Conservation (phyloP, 208 protist species). For the Trypanosoma melophagium region DNA sequence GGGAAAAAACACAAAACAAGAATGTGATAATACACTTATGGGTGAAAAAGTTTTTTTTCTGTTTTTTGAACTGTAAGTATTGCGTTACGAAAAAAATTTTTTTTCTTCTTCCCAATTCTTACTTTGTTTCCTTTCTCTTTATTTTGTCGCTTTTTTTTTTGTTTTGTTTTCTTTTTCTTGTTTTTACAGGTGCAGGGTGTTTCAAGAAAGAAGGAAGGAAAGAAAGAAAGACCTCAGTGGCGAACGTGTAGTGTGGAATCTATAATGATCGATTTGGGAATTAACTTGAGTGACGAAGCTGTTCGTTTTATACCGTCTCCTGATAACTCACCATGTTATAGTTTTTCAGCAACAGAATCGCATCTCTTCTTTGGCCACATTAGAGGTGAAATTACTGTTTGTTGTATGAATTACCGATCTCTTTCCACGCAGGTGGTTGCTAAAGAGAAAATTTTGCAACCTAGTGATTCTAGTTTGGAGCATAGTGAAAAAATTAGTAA, state of each 20-base stretch:
- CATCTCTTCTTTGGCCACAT: conserved; percentile 17
- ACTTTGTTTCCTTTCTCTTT: too few relatives aligned
- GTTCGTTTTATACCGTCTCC: conserved; percentile 14
- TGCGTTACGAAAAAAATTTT: neutral
- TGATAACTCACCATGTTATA: conserved; percentile 11
- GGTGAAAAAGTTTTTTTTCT: too few relatives aligned
- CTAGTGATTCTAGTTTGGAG: neutral
- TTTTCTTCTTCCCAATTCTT: too few relatives aligned
- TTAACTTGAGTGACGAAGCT: conserved; percentile 13
- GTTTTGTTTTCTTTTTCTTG: too few relatives aligned
- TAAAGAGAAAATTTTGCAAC: neutral
- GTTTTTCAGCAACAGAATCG: conserved; percentile 10
- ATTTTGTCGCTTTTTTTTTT: too few relatives aligned
- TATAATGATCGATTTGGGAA: neutral
- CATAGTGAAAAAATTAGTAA: too few relatives aligned
- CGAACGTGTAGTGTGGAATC: neutral
- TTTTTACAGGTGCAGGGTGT: too few relatives aligned
- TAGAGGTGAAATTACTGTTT: conserved; percentile 1
- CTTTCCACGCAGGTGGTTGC: neutral
- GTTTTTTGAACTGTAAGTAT: too few relatives aligned
- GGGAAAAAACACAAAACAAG: too few relatives aligned
- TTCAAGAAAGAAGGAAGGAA: too few relatives aligned
- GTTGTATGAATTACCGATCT: neutral
- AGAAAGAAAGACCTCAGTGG: too few relatives aligned
- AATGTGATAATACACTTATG: too few relatives aligned